Evolutionary conservation across 768 basidiomycete species (phyloP).

Genomic region (Boletus tylopilopsis): DNA sequence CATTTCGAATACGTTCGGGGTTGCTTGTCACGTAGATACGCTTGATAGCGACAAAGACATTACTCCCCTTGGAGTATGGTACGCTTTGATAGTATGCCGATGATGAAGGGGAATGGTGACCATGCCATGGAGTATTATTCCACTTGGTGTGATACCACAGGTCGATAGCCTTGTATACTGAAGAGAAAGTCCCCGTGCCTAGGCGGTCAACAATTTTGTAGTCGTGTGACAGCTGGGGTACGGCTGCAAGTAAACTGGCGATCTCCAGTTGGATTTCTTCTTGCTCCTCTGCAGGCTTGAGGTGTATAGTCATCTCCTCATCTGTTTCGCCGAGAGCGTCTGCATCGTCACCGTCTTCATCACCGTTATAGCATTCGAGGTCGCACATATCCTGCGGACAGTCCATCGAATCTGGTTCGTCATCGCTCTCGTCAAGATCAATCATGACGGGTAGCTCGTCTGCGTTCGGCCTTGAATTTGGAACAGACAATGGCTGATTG

Average conservation of each 20-base stretch:
- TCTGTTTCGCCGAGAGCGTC: constrained; percentile 41
- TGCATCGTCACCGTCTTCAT: constrained; percentile 34
- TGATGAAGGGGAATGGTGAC: constrained; percentile 55
- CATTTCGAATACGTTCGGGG: constrained; percentile 89
- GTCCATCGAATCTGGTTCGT: constrained; percentile 33
- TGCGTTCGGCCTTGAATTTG: constrained; percentile 19
- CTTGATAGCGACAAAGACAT: constrained; percentile 89
- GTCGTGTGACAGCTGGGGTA: constrained; percentile 60
- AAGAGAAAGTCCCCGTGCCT: constrained; percentile 97
- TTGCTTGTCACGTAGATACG: constrained; percentile 96
- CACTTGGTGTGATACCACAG: constrained; percentile 67
- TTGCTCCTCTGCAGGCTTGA: constrained; percentile 63
- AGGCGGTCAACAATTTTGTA: constrained; percentile 87
- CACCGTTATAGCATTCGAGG: constrained; percentile 32
- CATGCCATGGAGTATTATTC: constrained; percentile 74
- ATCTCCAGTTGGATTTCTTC: constrained; percentile 78
- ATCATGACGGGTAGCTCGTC: constrained; percentile 31
- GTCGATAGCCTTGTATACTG: constrained; percentile 98
- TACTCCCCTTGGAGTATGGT: constrained; percentile 38
- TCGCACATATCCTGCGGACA: constrained; percentile 38
- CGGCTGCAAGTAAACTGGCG: constrained; percentile 55
- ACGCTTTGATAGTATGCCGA: constrained; percentile 63
- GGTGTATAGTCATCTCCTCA: constrained; percentile 57
- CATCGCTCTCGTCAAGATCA: constrained; percentile 48
- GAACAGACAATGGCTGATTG: constrained; percentile 22